Base-by-base conservation (phyloP, 2,329 filamentous ascomycete genomes). In the Didymella sp. region DNA sequence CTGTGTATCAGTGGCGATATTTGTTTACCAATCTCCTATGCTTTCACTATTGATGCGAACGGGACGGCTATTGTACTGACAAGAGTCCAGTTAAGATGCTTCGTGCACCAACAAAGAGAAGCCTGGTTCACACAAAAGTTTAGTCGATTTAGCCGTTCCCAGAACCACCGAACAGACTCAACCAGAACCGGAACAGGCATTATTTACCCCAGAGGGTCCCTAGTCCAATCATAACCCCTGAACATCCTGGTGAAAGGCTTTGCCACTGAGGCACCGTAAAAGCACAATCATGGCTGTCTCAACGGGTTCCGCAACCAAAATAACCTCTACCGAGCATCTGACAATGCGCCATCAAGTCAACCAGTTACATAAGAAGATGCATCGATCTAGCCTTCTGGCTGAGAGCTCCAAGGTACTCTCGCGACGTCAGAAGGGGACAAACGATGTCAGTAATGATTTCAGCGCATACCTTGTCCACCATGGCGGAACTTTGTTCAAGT, bases 31-130 rank as follows among this genome's bases (percentile, higher is more conserved):
- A 21, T 7, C 22, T 13, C 6, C 22, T 8, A 13, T 9, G 13
- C 21, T 49, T 51, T 44, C 48, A 51, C 40, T 24, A 11, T 24
- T 19, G 8, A 37, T 38, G 30, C 13, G 24, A n/a, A 5, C 19
- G 12, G 13, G 6, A 11, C 5, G 21, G 21, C 40, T 35, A 21
- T 43, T 37, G 7, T 30, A 21, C 27, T 51, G 41, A 22, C 17
- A 37, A 7, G 2, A 12, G 30, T 24, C 25, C 11, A 44, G 22
- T 51, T 22, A 30, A n/a, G 3, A n/a, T 28, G 17, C 40, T 35
- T 28, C 19, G 12, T 24, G 40, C 27, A 37, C 11, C 30, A 22
- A 51, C 48, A 31, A 45, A 52, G 49, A 22, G 40, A 30, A 41
- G 2, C 24, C 25, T 35, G 19, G 22, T 22, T 25, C n/a, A 6